Percentiles rank a stretch among this genome's conserved stretches.
Conservation (phyloP, 495 filamentous ascomycete genomes). For the Aspergillus ostianus region DNA sequence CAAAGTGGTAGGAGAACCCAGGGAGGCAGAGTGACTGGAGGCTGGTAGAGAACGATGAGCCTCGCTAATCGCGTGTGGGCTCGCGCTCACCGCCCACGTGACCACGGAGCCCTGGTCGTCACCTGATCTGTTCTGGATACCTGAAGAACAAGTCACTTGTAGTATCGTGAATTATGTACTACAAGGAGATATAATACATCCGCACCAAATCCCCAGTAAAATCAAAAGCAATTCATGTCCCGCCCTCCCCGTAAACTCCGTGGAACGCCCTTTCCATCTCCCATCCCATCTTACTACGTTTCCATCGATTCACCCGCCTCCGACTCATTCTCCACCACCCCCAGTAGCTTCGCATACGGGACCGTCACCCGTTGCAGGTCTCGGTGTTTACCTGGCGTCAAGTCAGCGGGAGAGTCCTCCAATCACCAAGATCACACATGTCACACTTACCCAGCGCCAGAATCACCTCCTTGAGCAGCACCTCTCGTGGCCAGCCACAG, state of each 20-base stretch:
- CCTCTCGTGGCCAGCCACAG: slow-evolving; percentile 85
- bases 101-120: slow-evolving; percentile 8
- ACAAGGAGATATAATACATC: background rate
- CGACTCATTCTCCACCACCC: slow-evolving; percentile 48
- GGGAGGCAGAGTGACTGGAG: too few species aligned
- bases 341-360: slow-evolving; percentile 79
- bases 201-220: background rate
- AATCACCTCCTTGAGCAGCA: slow-evolving; percentile 83
- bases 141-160: too few species aligned
- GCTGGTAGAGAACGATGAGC: too few species aligned
- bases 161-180: too few species aligned
- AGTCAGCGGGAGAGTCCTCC: background rate
- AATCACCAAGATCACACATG: background rate
- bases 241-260: background rate
- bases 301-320: slow-evolving; percentile 55
- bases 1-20: too few species aligned
- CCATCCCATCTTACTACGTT: slow-evolving; percentile 24
- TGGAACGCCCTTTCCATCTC: background rate
- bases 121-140: slow-evolving; percentile 4
- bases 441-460: slow-evolving; percentile 82
- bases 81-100: slow-evolving; percentile 23
- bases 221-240: background rate
- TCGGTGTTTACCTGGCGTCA: slow-evolving; percentile 77
- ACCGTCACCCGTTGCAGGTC: slow-evolving; percentile 88
- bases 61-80: slow-evolving; percentile 3